Evolutionary conservation across 352 stramenopile species (phyloP).

Genomic region (Phytophthora pluvialis): DNA sequence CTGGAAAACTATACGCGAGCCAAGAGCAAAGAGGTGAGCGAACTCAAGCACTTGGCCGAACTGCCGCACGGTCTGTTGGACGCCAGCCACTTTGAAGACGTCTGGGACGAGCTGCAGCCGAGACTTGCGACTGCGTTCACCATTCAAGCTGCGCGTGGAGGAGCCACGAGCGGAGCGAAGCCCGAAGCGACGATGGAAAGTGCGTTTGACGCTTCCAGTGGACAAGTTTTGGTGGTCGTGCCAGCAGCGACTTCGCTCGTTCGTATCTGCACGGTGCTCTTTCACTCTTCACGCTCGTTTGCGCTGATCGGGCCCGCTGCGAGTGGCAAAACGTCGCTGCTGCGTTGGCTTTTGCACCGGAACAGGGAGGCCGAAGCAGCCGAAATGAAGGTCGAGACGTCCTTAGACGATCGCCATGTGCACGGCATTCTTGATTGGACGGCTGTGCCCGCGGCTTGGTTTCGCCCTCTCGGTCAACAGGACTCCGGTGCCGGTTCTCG

Average conservation of each 20-base stretch:
- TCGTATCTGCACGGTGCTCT: constrained; percentile 43
- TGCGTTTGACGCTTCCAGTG: constrained; percentile 33
- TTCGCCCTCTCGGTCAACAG: constrained; percentile 23
- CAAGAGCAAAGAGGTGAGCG: constrained; percentile 44
- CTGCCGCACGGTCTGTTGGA: constrained; percentile 41
- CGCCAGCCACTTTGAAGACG: constrained; percentile 42
- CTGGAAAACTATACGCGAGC: constrained; percentile 53
- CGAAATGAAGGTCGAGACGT: constrained; percentile 55
- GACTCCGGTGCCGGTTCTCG: constrained; percentile 9
- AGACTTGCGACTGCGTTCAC: neutral
- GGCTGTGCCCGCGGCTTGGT: constrained; percentile 50
- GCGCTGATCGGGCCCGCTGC: constrained; percentile 51
- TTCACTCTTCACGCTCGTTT: constrained; percentile 53
- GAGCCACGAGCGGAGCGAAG: neutral
- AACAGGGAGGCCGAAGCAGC: constrained; percentile 47
- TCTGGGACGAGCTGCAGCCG: constrained; percentile 45
- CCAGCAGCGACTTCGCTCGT: constrained; percentile 32
- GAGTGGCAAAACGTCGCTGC: constrained; percentile 56
- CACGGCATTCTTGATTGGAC: constrained; percentile 60
- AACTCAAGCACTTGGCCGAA: constrained; percentile 46
- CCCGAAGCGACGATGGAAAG: constrained; percentile 17
- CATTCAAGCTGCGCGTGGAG: neutral
- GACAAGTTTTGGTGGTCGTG: constrained; percentile 48
- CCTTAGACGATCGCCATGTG: constrained; percentile 47
- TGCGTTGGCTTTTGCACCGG: constrained; percentile 44